phyloP scores from a whole-genome alignment of 257 asterid species.

The Solanum medicagineum region DNA sequence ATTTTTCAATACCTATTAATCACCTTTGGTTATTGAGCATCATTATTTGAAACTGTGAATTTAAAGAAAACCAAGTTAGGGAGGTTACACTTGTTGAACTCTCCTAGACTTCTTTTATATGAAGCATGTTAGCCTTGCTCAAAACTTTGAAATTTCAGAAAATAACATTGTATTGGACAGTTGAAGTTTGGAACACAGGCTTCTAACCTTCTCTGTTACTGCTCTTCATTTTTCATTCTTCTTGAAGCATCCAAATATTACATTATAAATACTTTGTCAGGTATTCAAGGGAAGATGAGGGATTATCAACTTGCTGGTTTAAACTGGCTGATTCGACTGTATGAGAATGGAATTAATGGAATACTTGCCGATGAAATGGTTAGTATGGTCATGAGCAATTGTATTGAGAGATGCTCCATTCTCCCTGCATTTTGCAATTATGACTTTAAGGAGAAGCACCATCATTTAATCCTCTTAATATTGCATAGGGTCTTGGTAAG shows the following conservation, averaged over 20 bases:
- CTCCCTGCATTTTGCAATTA: not conserved
- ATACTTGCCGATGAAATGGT: slow-evolving; percentile 99
- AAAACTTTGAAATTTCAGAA: not conserved
- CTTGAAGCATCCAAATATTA: not conserved
- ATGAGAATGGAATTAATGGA: slow-evolving; percentile 98
- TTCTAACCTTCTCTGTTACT: not conserved
- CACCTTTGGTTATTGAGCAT: not conserved
- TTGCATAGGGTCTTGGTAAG: slow-evolving; percentile 83
- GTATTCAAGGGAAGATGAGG: slow-evolving; percentile 99
- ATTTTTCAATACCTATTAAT: not conserved
- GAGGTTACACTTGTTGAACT: not conserved
- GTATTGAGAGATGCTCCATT: not conserved
- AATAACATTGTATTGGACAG: not conserved
- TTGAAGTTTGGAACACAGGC: not conserved
- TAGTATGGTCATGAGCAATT: slow-evolving; percentile 1
- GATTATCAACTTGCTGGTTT: slow-evolving; percentile 99
- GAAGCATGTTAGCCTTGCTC: not conserved
- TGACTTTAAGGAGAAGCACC: not conserved
- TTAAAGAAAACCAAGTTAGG: not conserved
- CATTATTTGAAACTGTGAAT: not conserved
- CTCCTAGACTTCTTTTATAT: not conserved
- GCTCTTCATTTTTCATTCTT: not conserved
- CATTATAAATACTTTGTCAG: slow-evolving; percentile 21
- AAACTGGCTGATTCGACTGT: slow-evolving; percentile 90
- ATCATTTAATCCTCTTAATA: not conserved